These are phyloP conservation scores for Xylaria multiplex DNA, from an alignment of 2,329 filamentous ascomycete species.

Conservation along the genomic window DNA sequence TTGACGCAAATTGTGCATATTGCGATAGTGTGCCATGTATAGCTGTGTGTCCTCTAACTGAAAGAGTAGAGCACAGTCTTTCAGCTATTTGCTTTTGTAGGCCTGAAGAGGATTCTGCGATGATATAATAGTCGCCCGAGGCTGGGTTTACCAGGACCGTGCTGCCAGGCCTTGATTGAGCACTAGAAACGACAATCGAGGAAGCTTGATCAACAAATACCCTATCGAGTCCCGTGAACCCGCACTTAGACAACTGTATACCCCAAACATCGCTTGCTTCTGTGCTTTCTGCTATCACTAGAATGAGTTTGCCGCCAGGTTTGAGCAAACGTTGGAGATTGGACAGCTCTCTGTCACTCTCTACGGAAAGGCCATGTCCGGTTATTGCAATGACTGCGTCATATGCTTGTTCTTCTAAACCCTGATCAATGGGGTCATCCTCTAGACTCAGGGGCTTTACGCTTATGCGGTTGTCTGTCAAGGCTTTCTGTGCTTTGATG, in stretches of 20 bases:
- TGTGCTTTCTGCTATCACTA: not conserved
- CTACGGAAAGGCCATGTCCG: conserved; percentile 18
- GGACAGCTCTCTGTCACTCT: not conserved
- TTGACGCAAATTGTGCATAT: conserved; percentile 16
- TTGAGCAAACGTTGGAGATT: conserved; percentile 10
- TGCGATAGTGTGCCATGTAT: conserved; percentile 12
- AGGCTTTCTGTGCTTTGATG: conserved; percentile 38
- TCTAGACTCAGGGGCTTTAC: conserved; percentile 46
- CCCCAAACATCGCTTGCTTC: conserved; percentile 8
- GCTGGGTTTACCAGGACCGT: conserved; percentile 29
- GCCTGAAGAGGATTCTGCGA: not conserved
- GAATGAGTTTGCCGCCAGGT: conserved; percentile 5
- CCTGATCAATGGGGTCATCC: conserved; percentile 45
- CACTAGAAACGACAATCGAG: conserved; percentile 7
- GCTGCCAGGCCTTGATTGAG: conserved; percentile 9
- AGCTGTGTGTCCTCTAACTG: not conserved
- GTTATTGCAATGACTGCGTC: conserved; percentile 45
- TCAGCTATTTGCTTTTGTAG: conserved; percentile 16
- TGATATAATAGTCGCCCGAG: conserved; percentile 9
- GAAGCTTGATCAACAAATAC: conserved; percentile 45
- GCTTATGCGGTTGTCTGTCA: conserved; percentile 40
- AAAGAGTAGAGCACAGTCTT: conserved; percentile 13
- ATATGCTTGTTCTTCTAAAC: conserved; percentile 43
- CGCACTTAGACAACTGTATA: conserved; percentile 27
- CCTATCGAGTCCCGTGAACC: conserved; percentile 45